Evolutionary conservation across 2,329 filamentous ascomycete genomes (phyloP).

Genomic region (Apiospora kogelbergensis): DNA sequence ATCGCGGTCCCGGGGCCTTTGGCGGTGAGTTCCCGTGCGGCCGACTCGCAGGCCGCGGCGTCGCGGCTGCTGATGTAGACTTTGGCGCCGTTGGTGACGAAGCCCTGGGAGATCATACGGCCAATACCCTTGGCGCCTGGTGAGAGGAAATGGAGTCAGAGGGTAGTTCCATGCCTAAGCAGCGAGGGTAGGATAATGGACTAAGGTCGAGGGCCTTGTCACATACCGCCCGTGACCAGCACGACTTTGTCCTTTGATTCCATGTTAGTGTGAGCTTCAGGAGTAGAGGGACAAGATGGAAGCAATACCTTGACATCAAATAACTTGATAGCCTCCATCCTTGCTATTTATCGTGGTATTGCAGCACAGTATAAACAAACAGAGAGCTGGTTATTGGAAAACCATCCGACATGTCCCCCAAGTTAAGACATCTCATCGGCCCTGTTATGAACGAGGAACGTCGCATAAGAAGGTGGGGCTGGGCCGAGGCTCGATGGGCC

Average conservation of each 20-base stretch:
- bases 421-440: not conserved
- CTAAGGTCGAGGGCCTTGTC: too few relatives aligned
- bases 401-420: too few relatives aligned
- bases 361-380: not conserved
- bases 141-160: not conserved
- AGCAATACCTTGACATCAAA: slow-evolving; percentile 57
- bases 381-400: not conserved
- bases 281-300: not conserved
- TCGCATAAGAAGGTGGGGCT: not conserved
- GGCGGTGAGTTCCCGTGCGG: slow-evolving; percentile 56
- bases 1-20: slow-evolving; percentile 51
- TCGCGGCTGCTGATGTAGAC: slow-evolving; percentile 69
- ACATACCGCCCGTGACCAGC: slow-evolving; percentile 52
- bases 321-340: slow-evolving; percentile 55
- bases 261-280: not conserved
- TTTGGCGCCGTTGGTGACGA: slow-evolving; percentile 61
- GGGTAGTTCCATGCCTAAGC: too few relatives aligned
- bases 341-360: slow-evolving; percentile 7
- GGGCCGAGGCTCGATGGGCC: slow-evolving; percentile 3
- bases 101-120: slow-evolving; percentile 67
- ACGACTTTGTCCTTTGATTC: slow-evolving; percentile 53
- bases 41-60: slow-evolving; percentile 53
- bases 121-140: slow-evolving; percentile 62
- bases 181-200: too few relatives aligned
- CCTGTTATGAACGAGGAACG: not conserved